Evolutionary conservation across 176 grass and related monocot genomes (phyloP).

Genomic region (Aegilops umbellulata): DNA sequence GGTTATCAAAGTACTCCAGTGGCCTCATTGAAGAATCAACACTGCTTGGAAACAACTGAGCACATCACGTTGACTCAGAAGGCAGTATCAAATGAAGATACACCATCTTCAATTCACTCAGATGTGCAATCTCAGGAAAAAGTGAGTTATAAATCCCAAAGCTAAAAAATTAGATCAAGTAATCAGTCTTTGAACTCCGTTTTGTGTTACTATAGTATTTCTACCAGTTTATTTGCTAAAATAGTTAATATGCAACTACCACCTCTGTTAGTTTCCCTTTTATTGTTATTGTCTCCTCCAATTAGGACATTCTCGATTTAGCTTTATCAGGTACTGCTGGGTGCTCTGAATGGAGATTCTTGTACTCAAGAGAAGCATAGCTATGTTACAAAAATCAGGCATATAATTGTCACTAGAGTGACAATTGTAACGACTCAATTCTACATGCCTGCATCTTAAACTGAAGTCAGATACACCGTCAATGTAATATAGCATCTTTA

Average conservation of each 20-base stretch:
- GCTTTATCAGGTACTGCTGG: background rate
- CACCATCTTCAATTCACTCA: constrained; percentile 8
- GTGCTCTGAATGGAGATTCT: background rate
- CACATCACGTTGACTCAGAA: constrained; percentile 14
- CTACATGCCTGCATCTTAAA: constrained; percentile 5
- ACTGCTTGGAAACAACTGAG: background rate
- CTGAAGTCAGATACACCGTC: background rate
- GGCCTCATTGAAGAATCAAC: background rate
- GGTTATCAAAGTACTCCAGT: background rate
- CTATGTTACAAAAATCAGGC: background rate
- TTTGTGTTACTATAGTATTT: background rate
- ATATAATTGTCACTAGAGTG: background rate
- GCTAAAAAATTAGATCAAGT: background rate
- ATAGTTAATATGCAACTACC: background rate
- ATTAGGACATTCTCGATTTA: background rate
- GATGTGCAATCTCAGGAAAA: background rate
- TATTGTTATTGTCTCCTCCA: background rate
- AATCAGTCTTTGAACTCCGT: constrained; percentile 11
- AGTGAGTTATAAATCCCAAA: constrained; percentile 1
- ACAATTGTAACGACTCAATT: background rate
- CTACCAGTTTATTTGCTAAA: constrained; percentile 5
- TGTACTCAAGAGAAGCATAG: background rate
- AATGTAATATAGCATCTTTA: constrained; percentile 11
- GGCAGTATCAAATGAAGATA: constrained; percentile 13
- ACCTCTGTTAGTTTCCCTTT: background rate